A percentile compares a stretch with the other conserved stretches of the same genome.
These are phyloP conservation scores for Penicillium sp. DNA, from an alignment of 2,329 filamentous ascomycete genomes.

Conservation along the genomic window DNA sequence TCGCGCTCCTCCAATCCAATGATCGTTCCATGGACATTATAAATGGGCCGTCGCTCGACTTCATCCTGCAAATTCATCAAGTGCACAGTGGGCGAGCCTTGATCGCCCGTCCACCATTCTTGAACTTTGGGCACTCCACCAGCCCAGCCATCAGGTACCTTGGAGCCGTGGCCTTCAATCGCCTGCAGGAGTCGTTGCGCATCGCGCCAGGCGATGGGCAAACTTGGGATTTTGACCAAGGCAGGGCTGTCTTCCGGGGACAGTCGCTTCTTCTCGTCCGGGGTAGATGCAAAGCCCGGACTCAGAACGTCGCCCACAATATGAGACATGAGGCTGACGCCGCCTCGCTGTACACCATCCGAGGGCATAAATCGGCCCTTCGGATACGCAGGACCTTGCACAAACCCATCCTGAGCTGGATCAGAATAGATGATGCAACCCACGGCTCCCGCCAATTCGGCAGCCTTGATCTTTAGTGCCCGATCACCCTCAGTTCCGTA, in stretches of 20 bases:
- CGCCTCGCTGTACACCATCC: slow-evolving; percentile 80
- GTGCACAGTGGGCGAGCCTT: slow-evolving; percentile 73
- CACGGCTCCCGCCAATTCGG: slow-evolving; percentile 80
- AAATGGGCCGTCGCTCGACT: slow-evolving; percentile 78
- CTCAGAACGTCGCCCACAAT: slow-evolving; percentile 90
- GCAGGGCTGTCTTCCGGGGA: slow-evolving; percentile 70
- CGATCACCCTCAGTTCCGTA: slow-evolving; percentile 73
- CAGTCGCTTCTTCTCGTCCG: slow-evolving; percentile 61
- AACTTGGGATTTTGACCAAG: slow-evolving; percentile 80
- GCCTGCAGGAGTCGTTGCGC: slow-evolving; percentile 77
- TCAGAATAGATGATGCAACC: slow-evolving; percentile 94
- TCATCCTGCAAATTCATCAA: slow-evolving; percentile 88
- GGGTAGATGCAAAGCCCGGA: slow-evolving; percentile 72
- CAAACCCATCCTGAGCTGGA: slow-evolving; percentile 80
- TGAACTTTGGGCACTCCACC: slow-evolving; percentile 75
- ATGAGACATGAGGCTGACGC: slow-evolving; percentile 79
- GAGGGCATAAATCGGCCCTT: slow-evolving; percentile 77
- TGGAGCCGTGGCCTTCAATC: slow-evolving; percentile 73
- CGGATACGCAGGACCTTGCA: slow-evolving; percentile 72
- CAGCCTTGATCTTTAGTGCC: slow-evolving; percentile 84
- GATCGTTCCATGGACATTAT: slow-evolving; percentile 87
- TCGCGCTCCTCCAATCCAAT: slow-evolving; percentile 79
- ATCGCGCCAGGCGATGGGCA: slow-evolving; percentile 88
- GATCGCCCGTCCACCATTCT: slow-evolving; percentile 84
- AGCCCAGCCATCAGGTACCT: slow-evolving; percentile 70